Evolutionary conservation across 2,329 filamentous ascomycete genomes (phyloP), one percentile per base, ranked within the genome.

Genomic region (Neofusicoccum umdonicola): DNA sequence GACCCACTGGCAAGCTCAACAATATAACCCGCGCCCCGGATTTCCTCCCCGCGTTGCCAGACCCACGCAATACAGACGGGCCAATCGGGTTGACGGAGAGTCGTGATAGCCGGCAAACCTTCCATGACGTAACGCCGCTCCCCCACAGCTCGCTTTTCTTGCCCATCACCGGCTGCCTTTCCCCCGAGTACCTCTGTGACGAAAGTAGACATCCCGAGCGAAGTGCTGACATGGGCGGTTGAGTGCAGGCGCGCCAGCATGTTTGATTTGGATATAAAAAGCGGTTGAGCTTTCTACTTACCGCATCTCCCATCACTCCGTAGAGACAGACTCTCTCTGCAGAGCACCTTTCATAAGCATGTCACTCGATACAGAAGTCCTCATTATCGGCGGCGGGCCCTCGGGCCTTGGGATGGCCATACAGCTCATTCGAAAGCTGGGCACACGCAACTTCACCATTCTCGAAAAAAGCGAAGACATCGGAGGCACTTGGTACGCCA

Each of bases 321-420:
- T 27, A 19, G 11, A 6, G n/a, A 48, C 11, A 22, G 7, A 48
- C 17, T 17, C 13, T 8, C 17, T 12, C 11, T 12, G n/a, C 45
- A 22, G n/a, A 48, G n/a, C 12, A 27, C 48, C 13, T 50, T n/a
- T 7, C 6, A 31, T 31, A 8, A 50, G 13, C 27, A 50, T 51
- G 48, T 51, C 22, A 5, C 27, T 51, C 8, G 48, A 51, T 12
- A 51, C 48, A n/a, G 80, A 83, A 68, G 77, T 83, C 63, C 74
- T 83, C 34, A 81, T 83, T 50, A 81, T 83, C 44, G 82, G 81
- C n/a, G 81, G 80, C n/a, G 81, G 81, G 66, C 77, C 79, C 73
- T 79, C 77, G 37, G 81, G 81, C 37, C 67, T 82, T 15, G 80
- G 77, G n/a, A 73, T 82, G 61, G 81, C 80, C 12, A 74, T 82